Conservation (phyloP, 257 asterid genomes). For the Cordia subcordata region DNA sequence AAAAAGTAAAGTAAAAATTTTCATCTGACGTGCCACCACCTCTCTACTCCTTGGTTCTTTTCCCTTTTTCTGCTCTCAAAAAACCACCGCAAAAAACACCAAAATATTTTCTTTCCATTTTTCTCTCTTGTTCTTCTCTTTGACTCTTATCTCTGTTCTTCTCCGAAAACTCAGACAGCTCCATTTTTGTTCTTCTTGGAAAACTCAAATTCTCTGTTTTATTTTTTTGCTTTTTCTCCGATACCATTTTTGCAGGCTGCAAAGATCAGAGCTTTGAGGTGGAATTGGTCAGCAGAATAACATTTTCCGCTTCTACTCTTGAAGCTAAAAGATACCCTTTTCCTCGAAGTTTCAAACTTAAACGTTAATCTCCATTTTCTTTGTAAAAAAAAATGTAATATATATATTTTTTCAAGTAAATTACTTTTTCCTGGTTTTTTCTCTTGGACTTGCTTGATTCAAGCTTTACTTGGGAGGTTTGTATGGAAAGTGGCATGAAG, state of each 20-base stretch:
- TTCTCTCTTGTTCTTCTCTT: neutral
- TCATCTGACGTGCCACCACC: slow-evolving; percentile 59
- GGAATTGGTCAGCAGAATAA: neutral
- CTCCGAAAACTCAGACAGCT: neutral
- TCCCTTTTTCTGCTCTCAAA: slow-evolving; percentile 11
- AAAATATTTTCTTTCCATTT: slow-evolving; percentile 1
- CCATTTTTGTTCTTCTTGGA: no score
- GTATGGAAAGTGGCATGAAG: neutral
- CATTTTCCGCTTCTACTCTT: slow-evolving; percentile 10
- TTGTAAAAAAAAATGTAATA: neutral
- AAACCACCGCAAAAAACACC: slow-evolving; percentile 13
- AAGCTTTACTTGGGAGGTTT: slow-evolving; percentile 10
- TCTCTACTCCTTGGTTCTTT: slow-evolving; percentile 2
- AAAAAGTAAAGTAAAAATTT: no score
- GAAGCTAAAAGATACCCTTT: slow-evolving; percentile 8
- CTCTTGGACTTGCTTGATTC: neutral
- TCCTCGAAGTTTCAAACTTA: slow-evolving; percentile 8
- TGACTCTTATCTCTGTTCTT: neutral
- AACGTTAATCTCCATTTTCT: slow-evolving; percentile 4
- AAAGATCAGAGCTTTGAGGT: slow-evolving; percentile 22
- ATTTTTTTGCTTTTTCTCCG: neutral
- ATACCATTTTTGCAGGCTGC: slow-evolving; percentile 14
- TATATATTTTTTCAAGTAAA: neutral
- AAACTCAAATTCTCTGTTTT: no score
- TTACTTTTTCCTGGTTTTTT: neutral